Conservation (phyloP, 2,329 filamentous ascomycete species). For the Trichoderma aggressivum region DNA sequence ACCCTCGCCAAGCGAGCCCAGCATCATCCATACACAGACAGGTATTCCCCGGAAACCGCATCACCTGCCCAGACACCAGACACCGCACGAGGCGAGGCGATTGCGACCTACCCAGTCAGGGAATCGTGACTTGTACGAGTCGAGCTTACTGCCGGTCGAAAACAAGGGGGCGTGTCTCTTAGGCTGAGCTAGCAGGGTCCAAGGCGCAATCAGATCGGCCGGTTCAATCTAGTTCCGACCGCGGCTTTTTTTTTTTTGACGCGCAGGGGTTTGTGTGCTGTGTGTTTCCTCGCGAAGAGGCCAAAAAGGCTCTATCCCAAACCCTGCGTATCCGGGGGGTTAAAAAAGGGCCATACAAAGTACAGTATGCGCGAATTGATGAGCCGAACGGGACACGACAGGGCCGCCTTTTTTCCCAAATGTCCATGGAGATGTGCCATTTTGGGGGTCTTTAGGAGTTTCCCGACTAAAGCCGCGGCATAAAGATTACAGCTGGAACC, state of each 20-base stretch:
- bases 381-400: not conserved
- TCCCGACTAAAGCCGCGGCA: conserved; percentile 7
- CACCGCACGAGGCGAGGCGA: conserved; percentile 1
- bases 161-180: conserved; percentile 7
- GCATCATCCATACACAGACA: not conserved
- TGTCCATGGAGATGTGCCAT: not conserved
- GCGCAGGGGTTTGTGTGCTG: not conserved
- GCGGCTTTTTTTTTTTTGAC: conserved; percentile 15
- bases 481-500: not conserved
- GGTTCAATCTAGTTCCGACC: conserved; percentile 17
- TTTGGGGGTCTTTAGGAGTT: not conserved
- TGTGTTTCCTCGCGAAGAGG: not conserved
- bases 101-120: conserved; percentile 14
- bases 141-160: conserved; percentile 1
- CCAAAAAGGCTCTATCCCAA: not conserved
- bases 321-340: conserved; percentile 1
- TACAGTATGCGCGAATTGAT: conserved; percentile 17
- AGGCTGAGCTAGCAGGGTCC: not conserved
- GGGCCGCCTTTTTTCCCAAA: not conserved
- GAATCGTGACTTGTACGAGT: not conserved
- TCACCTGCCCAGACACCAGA: conserved; percentile 1
- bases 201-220: conserved; percentile 12
- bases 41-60: conserved; percentile 8
- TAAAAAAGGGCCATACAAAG: not conserved
- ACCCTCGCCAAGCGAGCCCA: not conserved